These are phyloP conservation scores for Albophoma yamanashiensis DNA, from an alignment of 2,329 filamentous ascomycete species.

Conservation along the genomic window DNA sequence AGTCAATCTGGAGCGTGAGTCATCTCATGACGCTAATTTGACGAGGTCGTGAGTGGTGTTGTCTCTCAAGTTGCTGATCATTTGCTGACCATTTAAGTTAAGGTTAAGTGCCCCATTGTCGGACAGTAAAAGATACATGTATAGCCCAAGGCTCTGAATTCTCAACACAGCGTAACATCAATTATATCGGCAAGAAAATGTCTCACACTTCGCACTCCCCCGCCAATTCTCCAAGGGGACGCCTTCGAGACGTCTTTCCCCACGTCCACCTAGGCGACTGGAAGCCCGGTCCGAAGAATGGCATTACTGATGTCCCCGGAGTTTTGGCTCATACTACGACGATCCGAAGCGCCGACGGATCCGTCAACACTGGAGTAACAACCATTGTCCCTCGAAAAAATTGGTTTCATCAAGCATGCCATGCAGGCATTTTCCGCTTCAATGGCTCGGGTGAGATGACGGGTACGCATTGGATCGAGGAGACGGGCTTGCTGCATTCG, in stretches of 20 bases:
- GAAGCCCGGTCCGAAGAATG: background rate
- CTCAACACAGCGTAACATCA: background rate
- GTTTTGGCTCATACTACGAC: background rate
- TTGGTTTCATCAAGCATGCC: background rate
- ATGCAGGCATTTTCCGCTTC: slow-evolving; percentile 16
- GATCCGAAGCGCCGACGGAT: background rate
- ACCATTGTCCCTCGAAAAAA: background rate
- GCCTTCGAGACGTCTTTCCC: background rate
- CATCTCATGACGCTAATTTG: background rate
- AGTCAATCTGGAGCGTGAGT: background rate
- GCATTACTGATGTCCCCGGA: background rate
- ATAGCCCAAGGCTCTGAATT: background rate
- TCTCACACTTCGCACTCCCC: background rate
- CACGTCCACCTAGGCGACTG: background rate
- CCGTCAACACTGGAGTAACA: background rate
- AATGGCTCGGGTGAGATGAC: slow-evolving; percentile 56
- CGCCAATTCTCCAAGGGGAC: background rate
- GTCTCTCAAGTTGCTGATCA: background rate
- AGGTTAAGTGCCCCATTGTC: no score
- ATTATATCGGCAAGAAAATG: background rate
- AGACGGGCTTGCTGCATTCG: slow-evolving; percentile 47
- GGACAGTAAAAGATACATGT: background rate
- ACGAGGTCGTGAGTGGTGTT: background rate
- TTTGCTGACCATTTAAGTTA: background rate
- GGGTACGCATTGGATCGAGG: slow-evolving; percentile 49